Conservation (phyloP, 495 filamentous ascomycete species). For the Parathielavia appendiculata region DNA sequence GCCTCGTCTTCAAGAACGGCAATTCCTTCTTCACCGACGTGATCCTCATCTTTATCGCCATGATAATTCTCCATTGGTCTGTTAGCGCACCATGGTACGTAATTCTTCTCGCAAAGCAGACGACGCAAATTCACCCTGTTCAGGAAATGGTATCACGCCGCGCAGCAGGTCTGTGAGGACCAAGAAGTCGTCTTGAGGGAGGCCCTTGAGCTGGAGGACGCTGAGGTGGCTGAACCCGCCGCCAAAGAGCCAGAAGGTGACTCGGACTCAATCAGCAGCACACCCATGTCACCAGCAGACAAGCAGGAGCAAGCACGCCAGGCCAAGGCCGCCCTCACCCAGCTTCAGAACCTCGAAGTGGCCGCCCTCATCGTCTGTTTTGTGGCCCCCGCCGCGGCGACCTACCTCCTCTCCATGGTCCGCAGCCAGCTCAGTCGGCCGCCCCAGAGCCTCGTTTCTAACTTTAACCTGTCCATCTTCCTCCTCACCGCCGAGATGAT, state of each 20-base stretch:
- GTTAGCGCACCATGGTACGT: slow-evolving; percentile 81
- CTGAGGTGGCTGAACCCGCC: slow-evolving; percentile 10
- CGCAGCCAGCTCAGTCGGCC: slow-evolving; percentile 71
- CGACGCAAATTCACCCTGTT: neutral
- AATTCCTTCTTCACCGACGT: slow-evolving; percentile 77
- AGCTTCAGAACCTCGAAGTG: slow-evolving; percentile 70
- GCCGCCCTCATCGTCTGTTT: slow-evolving; percentile 74
- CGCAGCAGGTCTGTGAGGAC: slow-evolving; percentile 55
- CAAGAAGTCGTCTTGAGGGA: slow-evolving; percentile 44
- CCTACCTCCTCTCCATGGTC: slow-evolving; percentile 73
- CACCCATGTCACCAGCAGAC: neutral
- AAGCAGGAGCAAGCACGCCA: slow-evolving; percentile 5
- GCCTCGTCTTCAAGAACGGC: slow-evolving; percentile 80
- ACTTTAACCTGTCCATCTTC: slow-evolving; percentile 94
- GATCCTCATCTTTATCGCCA: slow-evolving; percentile 69
- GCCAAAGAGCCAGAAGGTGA: slow-evolving; percentile 28
- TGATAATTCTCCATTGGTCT: slow-evolving; percentile 90
- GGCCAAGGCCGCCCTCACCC: slow-evolving; percentile 44
- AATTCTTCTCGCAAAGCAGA: neutral
- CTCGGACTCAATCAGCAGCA: slow-evolving; percentile 23
- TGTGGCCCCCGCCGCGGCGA: slow-evolving; percentile 66
- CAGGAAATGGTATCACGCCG: slow-evolving; percentile 87
- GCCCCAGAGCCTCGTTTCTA: slow-evolving; percentile 79
- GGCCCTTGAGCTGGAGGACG: slow-evolving; percentile 41
- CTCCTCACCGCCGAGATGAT: slow-evolving; percentile 80